Evolutionary conservation across 495 filamentous ascomycete genomes (phyloP).

Genomic region (Neurospora sp.): DNA sequence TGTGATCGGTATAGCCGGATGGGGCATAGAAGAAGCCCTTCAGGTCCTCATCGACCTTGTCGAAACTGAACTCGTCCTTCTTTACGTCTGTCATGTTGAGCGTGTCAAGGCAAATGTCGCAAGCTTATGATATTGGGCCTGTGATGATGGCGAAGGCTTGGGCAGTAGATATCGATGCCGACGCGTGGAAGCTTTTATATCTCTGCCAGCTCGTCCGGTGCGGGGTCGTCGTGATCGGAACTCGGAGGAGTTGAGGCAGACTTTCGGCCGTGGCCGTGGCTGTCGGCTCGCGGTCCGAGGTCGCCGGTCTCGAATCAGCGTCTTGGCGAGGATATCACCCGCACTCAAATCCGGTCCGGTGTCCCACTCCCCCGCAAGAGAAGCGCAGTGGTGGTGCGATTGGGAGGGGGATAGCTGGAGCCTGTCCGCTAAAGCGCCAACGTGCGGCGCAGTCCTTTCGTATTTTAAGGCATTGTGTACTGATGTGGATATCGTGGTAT

Average conservation of each 20-base stretch:
- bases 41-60: neutral
- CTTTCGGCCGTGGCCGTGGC: neutral
- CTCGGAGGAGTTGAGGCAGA: neutral
- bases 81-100: neutral
- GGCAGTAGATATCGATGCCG: neutral
- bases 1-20: slow-evolving; percentile 16
- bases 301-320: neutral
- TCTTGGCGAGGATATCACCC: neutral
- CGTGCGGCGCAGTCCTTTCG: neutral
- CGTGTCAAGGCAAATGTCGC: neutral
- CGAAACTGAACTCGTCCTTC: neutral
- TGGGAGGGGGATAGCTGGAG: neutral
- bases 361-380: neutral
- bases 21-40: slow-evolving; percentile 1
- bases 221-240: neutral
- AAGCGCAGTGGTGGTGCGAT: neutral
- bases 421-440: neutral
- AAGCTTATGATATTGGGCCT: neutral
- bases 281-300: neutral
- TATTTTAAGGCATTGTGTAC: neutral
- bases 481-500: neutral
- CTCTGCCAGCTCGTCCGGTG: neutral
- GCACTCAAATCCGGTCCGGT: neutral
- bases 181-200: neutral
- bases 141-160: neutral